Evolutionary conservation across 2,329 filamentous ascomycete genomes (phyloP).

Genomic region (Clarireedia paspali): DNA sequence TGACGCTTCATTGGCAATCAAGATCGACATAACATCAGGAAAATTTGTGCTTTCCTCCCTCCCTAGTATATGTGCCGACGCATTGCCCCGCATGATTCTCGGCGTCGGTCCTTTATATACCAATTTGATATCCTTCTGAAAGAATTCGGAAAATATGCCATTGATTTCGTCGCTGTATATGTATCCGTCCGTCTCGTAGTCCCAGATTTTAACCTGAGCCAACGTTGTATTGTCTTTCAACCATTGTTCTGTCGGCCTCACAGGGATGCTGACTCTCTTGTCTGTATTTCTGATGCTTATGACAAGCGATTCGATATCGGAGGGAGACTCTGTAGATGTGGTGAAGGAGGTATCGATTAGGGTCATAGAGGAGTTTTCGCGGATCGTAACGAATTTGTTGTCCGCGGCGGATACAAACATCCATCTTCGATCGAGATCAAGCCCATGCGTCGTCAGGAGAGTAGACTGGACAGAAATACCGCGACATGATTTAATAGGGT

Average conservation of each 20-base stretch:
- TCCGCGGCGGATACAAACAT: slow-evolving; percentile 50
- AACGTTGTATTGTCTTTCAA: slow-evolving; percentile 44
- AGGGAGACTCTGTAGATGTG: not conserved
- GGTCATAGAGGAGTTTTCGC: slow-evolving; percentile 53
- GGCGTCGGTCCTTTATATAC: slow-evolving; percentile 55
- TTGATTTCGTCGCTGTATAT: slow-evolving; percentile 45
- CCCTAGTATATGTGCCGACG: slow-evolving; percentile 45
- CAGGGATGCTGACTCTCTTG: slow-evolving; percentile 42
- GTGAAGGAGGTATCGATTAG: slow-evolving; percentile 35
- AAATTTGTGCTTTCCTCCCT: slow-evolving; percentile 46
- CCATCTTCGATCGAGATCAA: slow-evolving; percentile 57
- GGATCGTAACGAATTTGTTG: slow-evolving; percentile 54
- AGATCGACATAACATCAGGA: slow-evolving; percentile 50
- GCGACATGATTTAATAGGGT: slow-evolving; percentile 61
- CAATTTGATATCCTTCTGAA: slow-evolving; percentile 46
- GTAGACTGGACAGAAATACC: slow-evolving; percentile 47
- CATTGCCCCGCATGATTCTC: slow-evolving; percentile 48
- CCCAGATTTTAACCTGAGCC: slow-evolving; percentile 49
- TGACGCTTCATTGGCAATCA: slow-evolving; percentile 47
- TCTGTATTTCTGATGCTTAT: slow-evolving; percentile 37
- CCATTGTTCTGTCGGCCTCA: slow-evolving; percentile 46
- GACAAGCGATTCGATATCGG: slow-evolving; percentile 37
- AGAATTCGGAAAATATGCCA: slow-evolving; percentile 45
- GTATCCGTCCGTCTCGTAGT: slow-evolving; percentile 47
- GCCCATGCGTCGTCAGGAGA: slow-evolving; percentile 44